Base-by-base conservation (phyloP, 2,329 filamentous ascomycete species). In the Ophiosphaerella herpotricha region DNA sequence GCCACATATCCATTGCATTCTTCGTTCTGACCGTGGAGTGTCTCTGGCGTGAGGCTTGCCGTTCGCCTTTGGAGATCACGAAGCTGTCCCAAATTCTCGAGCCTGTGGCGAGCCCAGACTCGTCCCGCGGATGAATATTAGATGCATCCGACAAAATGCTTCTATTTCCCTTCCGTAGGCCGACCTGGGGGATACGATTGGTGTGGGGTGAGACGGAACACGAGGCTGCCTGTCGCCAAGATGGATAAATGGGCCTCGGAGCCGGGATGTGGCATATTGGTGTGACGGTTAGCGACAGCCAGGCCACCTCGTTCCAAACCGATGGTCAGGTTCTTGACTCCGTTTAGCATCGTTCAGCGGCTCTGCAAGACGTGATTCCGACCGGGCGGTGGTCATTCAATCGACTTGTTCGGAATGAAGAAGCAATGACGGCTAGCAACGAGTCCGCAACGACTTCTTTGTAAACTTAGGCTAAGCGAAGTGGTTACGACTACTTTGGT, bases 221-320 rank as follows among this genome's bases (percentile, higher is more conserved):
- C 41, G 39, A 51, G 46, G 53, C 36, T 46, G 52, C 43, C 29
- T 43, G 26, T 33, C 49, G 55, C 55, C 55, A 58, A 58, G 55
- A 46, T 58, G 55, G 55, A 52, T 52, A 54, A 58, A 57, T 56
- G 53, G 53, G 37, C 48, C 48, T 56, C 31, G 21, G 34, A 29
- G 41, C 55, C 55, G 53, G 44, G 26, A 47, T 39, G 39, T 46
- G 35, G 43, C 44, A 18, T 18, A 35, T 11, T 39, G 16, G 29
- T 24, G 38, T n/a, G 29, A 47, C 48, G 26, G 37, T 33, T 36
- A 39, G 29, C 12, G 26, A 35, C n/a, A 18, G 31, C 8, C 7
- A 29, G 11, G 7, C 26, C 39, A 29, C 23, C 18, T 13, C 12
- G 24, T 21, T 14, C 21, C 43, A 21, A 43, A 47, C 48, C 44